Evolutionary conservation across 345 rosid genomes (phyloP), one percentile per base, ranked within the genome.

Genomic region (Brassica incana): DNA sequence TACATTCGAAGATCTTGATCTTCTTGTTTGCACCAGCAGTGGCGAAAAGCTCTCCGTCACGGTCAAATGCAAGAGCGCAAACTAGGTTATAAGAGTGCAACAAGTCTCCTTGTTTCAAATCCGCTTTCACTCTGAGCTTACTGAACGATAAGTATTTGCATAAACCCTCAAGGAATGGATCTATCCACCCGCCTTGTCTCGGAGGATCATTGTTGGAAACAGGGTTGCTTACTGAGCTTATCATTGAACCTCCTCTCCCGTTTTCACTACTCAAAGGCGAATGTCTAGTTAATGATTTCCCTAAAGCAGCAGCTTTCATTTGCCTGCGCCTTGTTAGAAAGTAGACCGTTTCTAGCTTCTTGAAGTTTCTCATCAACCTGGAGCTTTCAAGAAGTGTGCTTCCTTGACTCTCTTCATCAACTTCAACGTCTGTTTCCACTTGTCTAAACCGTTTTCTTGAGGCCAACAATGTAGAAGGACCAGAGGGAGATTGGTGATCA

Each of bases 1-100:
- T 85, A 73, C 88, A 93, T 77, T 95, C 99, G 70, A 95, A 95
- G 58, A 95, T 90, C 85, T 95, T 95, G 73, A 95, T 91, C 84
- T 89, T 93, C 88, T 90, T 95, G 85, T 90, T 95, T 67, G 90
- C 90, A 61, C 98, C 97, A n/a, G 99, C 99, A 27, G 98, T 82
- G 23, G 99, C 98, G 58, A 95, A 95, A 75, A 84, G 86, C 78
- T 95, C 96, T 58, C 93, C 97, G 76, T 90, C 97, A 0, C 97
- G 94, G 82, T 95, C 99, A 77, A 95, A 95, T 60, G 92, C 77
- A 59, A 95, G 86, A 2, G 97, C 83, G 82, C 99, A 95, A 3
- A 95, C 97, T 27, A 93, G 90, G 85, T 93, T 93, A 64, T 93
- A 90, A 15, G 97, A 88, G 83, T 85, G 90, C 76, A 95, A 82